Base-by-base conservation (phyloP, 2,329 filamentous ascomycete genomes). In the Trichoderma arundinaceum region DNA sequence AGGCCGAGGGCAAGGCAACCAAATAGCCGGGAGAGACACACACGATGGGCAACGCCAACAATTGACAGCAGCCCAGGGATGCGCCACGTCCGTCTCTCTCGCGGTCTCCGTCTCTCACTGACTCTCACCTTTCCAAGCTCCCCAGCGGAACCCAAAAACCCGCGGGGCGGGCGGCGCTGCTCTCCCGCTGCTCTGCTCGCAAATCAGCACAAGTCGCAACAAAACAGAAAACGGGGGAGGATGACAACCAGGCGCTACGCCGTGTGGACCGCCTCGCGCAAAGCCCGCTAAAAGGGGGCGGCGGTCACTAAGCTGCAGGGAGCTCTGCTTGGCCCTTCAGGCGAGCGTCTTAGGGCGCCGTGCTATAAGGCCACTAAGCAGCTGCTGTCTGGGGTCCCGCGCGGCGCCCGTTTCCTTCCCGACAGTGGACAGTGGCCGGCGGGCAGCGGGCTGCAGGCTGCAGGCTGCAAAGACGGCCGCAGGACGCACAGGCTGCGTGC, bases 401-500 rank as follows among this genome's bases (percentile, higher is more conserved):
- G 68, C 70, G 68, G 70, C 74, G 74, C 74, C 74, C 74, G 52
- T 56, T 22, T 56, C 35, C 35, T 38, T 38, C 35, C 35, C 35
- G 35, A 38, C 35, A 38, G 35, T 10, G 35, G 35, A 7, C 35
- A 38, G 22, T 28, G 22, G 22, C 22, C 22, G 4, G 22, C 22
- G 22, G 22, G 72, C 73, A 74, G 72, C 75, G 68, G 68, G 65
- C 59, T 65, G 74, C 64, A 51, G 65, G 59, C 60, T 64, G 65
- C 59, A 64, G 75, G 77, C 73, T 74, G 75, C 76, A 78, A 76
- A 76, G 71, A 66, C 71, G 77, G 77, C 77, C 77, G 77, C 77
- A 78, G 76, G 67, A 74, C 73, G 74, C 75, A 76, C 71, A 65
- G 73, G 70, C 71, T 69, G 68, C 72, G 72, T 74, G 74, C 68